phyloP scores from a whole-genome alignment of 78 protist species.

The Dictyostelium firmibasis region DNA sequence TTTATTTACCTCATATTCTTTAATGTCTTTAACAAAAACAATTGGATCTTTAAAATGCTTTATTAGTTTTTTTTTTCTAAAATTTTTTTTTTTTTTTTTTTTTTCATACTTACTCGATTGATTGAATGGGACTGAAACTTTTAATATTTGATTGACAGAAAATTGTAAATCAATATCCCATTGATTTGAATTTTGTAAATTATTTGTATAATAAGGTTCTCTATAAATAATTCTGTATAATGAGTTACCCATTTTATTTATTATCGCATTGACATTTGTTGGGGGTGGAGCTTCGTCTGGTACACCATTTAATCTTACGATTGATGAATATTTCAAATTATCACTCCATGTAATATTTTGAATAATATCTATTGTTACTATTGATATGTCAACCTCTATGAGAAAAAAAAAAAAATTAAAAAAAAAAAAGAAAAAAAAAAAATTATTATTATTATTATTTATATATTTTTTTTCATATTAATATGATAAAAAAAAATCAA shows the following conservation, averaged over 20 bases:
- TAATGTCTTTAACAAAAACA: not conserved
- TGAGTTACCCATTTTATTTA: not conserved
- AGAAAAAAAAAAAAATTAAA: too few relatives aligned
- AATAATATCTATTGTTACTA: not conserved
- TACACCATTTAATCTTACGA: not conserved
- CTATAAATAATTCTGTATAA: not conserved
- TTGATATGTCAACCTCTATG: not conserved
- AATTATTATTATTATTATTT: too few relatives aligned
- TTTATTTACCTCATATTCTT: not conserved
- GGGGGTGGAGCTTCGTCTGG: not conserved
- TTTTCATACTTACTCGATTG: not conserved
- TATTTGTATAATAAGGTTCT: not conserved
- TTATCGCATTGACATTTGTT: not conserved
- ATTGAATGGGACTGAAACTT: not conserved
- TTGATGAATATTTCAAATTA: not conserved
- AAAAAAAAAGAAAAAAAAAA: too few relatives aligned
- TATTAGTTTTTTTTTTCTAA: too few relatives aligned
- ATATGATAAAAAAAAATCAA: too few relatives aligned
- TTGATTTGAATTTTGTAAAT: not conserved
- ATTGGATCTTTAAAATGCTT: not conserved
- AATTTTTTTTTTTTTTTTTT: too few relatives aligned
- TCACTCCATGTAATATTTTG: not conserved
- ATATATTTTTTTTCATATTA: too few relatives aligned
- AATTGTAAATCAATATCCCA: not conserved
- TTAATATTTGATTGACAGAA: not conserved